Evolutionary conservation across 768 basidiomycete species (phyloP).

Genomic region (Serendipita sp.): DNA sequence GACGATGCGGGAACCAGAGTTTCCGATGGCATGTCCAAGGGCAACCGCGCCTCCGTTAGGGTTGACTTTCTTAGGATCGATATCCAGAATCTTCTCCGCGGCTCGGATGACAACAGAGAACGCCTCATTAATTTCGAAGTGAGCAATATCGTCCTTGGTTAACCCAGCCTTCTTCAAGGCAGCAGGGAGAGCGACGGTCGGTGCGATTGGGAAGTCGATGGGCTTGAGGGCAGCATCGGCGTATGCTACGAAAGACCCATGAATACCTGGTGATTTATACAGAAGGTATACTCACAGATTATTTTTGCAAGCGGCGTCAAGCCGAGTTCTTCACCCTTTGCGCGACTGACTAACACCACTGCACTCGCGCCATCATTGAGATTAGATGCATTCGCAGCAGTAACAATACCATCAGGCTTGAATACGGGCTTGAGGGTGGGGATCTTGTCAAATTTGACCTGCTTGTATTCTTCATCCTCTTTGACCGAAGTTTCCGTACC

Average conservation of each 20-base stretch:
- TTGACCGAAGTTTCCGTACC: slow-evolving; percentile 79
- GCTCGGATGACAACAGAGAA: slow-evolving; percentile 89
- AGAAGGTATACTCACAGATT: slow-evolving; percentile 46
- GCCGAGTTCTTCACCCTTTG: slow-evolving; percentile 81
- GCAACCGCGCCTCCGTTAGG: slow-evolving; percentile 88
- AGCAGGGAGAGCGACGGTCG: slow-evolving; percentile 75
- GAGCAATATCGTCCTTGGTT: slow-evolving; percentile 63
- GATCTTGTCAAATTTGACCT: slow-evolving; percentile 77
- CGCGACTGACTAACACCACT: slow-evolving; percentile 83
- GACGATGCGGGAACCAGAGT: slow-evolving; percentile 85
- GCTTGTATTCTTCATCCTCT: slow-evolving; percentile 98
- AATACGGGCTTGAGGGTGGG: slow-evolving; percentile 79
- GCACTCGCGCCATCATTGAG: slow-evolving; percentile 95
- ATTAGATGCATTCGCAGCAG: slow-evolving; percentile 89
- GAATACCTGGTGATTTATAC: neutral
- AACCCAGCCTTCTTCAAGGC: slow-evolving; percentile 81
- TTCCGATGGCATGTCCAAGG: slow-evolving; percentile 90
- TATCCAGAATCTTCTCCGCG: slow-evolving; percentile 69
- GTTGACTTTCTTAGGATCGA: slow-evolving; percentile 83
- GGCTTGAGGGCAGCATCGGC: slow-evolving; percentile 95
- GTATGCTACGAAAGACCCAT: slow-evolving; percentile 42
- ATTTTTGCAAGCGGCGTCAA: slow-evolving; percentile 87
- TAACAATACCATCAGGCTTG: slow-evolving; percentile 73
- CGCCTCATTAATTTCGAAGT: slow-evolving; percentile 95
- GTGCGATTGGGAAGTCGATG: slow-evolving; percentile 92